Conservation (phyloP, 75 land plant species). For the Isoetes taiwanensis region DNA sequence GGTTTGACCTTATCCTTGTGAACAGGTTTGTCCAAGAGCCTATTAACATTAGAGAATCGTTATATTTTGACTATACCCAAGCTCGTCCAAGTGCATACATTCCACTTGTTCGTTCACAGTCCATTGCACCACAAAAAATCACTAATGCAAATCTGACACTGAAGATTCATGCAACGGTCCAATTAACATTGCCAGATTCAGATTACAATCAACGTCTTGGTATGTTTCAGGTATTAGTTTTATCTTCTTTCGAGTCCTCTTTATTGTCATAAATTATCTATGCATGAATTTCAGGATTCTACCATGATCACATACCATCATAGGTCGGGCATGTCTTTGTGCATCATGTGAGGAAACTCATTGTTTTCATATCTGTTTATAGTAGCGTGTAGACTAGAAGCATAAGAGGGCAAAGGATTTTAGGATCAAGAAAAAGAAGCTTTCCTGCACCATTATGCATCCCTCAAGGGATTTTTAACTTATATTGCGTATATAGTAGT, state of each 20-base stretch:
- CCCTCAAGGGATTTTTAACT: neutral
- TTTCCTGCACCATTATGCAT: too few relatives aligned
- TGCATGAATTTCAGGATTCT: neutral
- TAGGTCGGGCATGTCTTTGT: neutral
- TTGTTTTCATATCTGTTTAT: neutral
- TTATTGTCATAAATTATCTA: neutral
- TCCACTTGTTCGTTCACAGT: slow-evolving; percentile 5
- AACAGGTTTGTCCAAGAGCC: slow-evolving; percentile 57
- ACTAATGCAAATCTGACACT: slow-evolving; percentile 16
- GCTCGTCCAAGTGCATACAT: slow-evolving; percentile 44
- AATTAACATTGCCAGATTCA: slow-evolving; percentile 72
- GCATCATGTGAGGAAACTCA: neutral
- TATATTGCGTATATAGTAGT: neutral
- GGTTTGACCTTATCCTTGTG: slow-evolving; percentile 37
- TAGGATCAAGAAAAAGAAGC: too few relatives aligned
- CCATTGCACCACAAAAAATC: neutral
- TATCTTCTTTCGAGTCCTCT: neutral
- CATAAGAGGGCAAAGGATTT: neutral
- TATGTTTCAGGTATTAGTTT: slow-evolving; percentile 66
- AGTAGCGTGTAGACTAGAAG: neutral
- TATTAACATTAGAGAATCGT: slow-evolving; percentile 22
- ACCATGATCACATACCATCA: neutral
- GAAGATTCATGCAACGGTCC: slow-evolving; percentile 36
- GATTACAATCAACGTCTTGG: slow-evolving; percentile 60
- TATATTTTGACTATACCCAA: slow-evolving; percentile 66